Conservation (phyloP, 495 filamentous ascomycete species). For the Rusavskia elegans region DNA sequence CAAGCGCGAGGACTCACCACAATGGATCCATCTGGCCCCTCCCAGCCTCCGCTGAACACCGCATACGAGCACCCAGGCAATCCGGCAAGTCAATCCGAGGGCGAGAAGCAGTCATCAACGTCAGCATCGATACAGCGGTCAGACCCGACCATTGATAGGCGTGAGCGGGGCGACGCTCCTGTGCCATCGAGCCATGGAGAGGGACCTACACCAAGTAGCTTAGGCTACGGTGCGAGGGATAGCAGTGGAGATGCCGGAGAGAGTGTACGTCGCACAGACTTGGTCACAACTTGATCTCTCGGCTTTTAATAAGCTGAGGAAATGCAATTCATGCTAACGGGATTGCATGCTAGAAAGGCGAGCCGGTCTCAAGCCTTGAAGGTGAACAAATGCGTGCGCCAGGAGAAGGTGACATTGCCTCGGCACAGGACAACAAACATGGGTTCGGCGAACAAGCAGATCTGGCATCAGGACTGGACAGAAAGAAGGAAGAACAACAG, state of each 20-base stretch:
- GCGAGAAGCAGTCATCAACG: constrained; percentile 25
- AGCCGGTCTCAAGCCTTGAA: constrained; percentile 24
- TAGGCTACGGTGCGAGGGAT: constrained; percentile 16
- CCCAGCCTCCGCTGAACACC: constrained; percentile 36
- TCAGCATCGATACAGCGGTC: constrained; percentile 13
- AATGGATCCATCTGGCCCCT: constrained; percentile 20
- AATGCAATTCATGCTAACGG: too few species aligned
- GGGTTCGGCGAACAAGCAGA: constrained; percentile 23
- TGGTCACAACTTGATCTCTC: too few species aligned
- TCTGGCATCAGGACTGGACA: constrained; percentile 25
- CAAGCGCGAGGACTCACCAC: too few species aligned
- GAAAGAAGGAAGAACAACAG: constrained; percentile 31
- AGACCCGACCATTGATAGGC: constrained; percentile 16
- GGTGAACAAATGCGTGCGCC: constrained; percentile 40
- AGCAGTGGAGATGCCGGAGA: constrained; percentile 9
- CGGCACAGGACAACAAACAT: constrained; percentile 23
- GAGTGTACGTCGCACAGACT: constrained; percentile 1
- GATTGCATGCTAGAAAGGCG: constrained; percentile 5
- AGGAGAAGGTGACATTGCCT: constrained; percentile 38
- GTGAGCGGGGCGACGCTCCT: constrained; percentile 15
- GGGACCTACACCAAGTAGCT: constrained; percentile 20
- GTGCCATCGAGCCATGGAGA: constrained; percentile 24
- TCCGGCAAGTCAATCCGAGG: constrained; percentile 29
- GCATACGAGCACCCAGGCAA: constrained; percentile 34
- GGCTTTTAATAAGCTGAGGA: too few species aligned